These are phyloP conservation scores for Botrytis paeoniae DNA, from an alignment of 2,329 filamentous ascomycete species.

Conservation along the genomic window DNA sequence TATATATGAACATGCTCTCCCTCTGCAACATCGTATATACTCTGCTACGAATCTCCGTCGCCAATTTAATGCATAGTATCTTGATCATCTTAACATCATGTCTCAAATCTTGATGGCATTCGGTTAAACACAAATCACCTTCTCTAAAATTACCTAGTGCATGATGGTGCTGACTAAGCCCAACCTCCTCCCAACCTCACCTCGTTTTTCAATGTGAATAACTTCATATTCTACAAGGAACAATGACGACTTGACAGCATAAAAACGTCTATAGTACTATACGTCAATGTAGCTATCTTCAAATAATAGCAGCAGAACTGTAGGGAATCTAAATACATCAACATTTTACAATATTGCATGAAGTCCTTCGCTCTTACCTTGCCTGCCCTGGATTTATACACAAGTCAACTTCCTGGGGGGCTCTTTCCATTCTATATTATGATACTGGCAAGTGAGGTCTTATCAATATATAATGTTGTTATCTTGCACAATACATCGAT, in stretches of 20 bases:
- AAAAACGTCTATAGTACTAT: accelerated
- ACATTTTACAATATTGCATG: not conserved
- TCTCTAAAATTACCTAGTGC: not conserved
- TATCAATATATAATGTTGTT: not conserved
- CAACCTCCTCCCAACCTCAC: not conserved
- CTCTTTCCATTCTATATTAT: not conserved
- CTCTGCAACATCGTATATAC: not conserved
- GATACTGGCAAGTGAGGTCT: not conserved
- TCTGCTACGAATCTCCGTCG: not conserved
- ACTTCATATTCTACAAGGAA: not conserved
- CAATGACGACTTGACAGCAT: not conserved
- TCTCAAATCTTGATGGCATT: not conserved
- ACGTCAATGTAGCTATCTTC: not conserved
- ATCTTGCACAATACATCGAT: not conserved
- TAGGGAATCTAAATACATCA: not conserved
- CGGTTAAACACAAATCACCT: not conserved
- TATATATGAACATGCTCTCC: not conserved
- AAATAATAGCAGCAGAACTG: not conserved
- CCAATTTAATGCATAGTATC: not conserved
- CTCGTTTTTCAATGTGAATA: not conserved
- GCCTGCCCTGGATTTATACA: not conserved
- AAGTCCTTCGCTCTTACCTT: not conserved
- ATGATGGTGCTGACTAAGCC: not conserved
- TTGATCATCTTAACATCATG: not conserved
- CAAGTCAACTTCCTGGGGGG: not conserved